These are phyloP conservation scores for Ogataea dorogensis DNA, from an alignment of 805 yeast species.

Conservation along the genomic window DNA sequence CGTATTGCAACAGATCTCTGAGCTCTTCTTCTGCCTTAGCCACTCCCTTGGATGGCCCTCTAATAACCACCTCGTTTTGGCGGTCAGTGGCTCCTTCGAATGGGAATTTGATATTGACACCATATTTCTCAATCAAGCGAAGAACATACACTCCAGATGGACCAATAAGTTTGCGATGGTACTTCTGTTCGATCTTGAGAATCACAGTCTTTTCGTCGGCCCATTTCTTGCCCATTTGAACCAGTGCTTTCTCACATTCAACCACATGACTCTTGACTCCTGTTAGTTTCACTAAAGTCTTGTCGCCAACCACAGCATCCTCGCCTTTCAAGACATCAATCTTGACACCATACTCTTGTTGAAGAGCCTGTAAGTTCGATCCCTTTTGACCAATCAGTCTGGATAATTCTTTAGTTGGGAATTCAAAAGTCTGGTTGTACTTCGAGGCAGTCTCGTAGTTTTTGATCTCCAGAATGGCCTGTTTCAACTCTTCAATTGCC, in stretches of 20 bases:
- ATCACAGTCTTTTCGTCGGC: conserved; percentile 75
- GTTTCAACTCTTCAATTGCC: conserved; percentile 51
- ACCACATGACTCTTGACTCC: conserved; percentile 81
- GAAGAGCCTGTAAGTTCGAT: conserved; percentile 60
- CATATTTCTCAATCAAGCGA: conserved; percentile 84
- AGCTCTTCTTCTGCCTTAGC: conserved; percentile 80
- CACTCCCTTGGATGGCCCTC: conserved; percentile 91
- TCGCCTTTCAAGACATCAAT: conserved; percentile 64
- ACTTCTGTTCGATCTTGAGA: conserved; percentile 69
- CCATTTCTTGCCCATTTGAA: conserved; percentile 64
- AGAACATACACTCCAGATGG: conserved; percentile 75
- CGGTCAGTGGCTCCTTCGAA: conserved; percentile 43
- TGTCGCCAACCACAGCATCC: conserved; percentile 40
- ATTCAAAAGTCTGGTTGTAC: conserved; percentile 46
- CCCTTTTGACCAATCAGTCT: conserved; percentile 92
- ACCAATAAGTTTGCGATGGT: conserved; percentile 82
- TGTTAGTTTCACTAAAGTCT: conserved; percentile 54
- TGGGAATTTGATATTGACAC: conserved; percentile 79
- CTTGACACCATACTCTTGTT: conserved; percentile 71
- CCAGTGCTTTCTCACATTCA: conserved; percentile 62
- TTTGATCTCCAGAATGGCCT: conserved; percentile 48
- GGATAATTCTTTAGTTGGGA: conserved; percentile 68
- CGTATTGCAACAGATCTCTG: conserved; percentile 78
- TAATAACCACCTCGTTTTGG: conserved; percentile 64
- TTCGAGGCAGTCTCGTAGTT: conserved; percentile 39